A percentile compares a stretch with the other conserved stretches of the same genome.
Conservation (phyloP, 1,284 basidiomycete species). For the Wallemia mellicola region DNA sequence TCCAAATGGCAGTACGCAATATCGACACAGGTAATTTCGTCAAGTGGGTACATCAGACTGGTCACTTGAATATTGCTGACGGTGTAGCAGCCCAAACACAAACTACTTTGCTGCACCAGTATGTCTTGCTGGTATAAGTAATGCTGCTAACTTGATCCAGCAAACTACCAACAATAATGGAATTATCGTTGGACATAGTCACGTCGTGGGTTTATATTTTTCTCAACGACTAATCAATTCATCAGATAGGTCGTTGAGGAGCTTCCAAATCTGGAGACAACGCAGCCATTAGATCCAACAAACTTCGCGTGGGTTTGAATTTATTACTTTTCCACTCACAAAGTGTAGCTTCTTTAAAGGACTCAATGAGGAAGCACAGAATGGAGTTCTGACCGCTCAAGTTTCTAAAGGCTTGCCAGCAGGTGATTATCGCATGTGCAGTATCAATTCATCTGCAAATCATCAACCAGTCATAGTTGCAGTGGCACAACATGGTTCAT, state of each 20-base stretch:
- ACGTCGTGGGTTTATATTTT: conserved; percentile 30
- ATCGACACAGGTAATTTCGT: conserved; percentile 31
- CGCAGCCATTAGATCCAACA: conserved; percentile 24
- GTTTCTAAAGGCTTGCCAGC: conserved; percentile 28
- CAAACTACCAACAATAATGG: conserved; percentile 1
- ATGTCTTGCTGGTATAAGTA: conserved; percentile 18
- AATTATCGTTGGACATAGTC: conserved; percentile 28
- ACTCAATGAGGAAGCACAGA: conserved; percentile 22
- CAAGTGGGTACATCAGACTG: conserved; percentile 12
- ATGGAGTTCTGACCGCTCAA: conserved; percentile 23
- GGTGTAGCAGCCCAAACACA: conserved; percentile 16
- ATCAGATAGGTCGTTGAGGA: background rate
- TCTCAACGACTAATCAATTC: conserved; percentile 6
- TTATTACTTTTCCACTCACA: background rate
- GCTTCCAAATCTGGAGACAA: conserved; percentile 17
- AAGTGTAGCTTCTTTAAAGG: conserved; percentile 30
- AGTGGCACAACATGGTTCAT: background rate
- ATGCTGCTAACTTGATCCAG: conserved; percentile 2
- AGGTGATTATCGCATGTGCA: conserved; percentile 28
- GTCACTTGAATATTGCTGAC: background rate
- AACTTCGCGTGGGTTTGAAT: conserved; percentile 11
- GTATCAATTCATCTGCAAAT: conserved; percentile 11
- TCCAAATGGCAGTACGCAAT: conserved; percentile 26
- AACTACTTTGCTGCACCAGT: conserved; percentile 39
- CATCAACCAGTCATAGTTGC: background rate